Evolutionary conservation across 2,329 filamentous ascomycete species (phyloP).

Genomic region (Hysterium pulicare): DNA sequence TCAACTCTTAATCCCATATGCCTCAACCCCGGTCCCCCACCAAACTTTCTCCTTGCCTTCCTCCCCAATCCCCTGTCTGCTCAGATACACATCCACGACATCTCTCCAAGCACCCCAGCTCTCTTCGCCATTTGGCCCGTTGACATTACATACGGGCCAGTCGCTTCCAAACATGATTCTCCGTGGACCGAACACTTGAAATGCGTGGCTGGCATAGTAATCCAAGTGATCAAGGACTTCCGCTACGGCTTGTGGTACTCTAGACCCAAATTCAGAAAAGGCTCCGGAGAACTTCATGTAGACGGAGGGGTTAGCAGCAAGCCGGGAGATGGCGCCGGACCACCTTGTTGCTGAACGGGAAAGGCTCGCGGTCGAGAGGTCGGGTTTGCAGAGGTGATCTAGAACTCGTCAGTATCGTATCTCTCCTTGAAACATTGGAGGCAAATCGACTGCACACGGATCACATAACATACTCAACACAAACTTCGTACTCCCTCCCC

Average conservation of each 20-base stretch:
- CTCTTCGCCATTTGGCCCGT: constrained; percentile 51
- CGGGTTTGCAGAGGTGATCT: constrained; percentile 91
- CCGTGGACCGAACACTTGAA: constrained; percentile 67
- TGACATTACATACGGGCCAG: constrained; percentile 86
- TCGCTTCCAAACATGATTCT: constrained; percentile 89
- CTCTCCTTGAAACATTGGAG: neutral
- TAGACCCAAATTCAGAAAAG: constrained; percentile 71
- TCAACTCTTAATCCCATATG: constrained; percentile 51
- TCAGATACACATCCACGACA: constrained; percentile 65
- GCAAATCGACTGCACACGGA: constrained; percentile 1
- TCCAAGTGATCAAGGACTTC: constrained; percentile 62
- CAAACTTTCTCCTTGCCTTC: constrained; percentile 67
- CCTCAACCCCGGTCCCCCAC: constrained; percentile 67
- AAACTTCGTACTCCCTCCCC: constrained; percentile 61
- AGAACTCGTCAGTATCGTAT: constrained; percentile 12
- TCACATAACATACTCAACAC: constrained; percentile 61
- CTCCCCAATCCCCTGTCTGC: constrained; percentile 49
- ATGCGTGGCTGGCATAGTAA: constrained; percentile 69
- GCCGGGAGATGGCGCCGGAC: constrained; percentile 64
- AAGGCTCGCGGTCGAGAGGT: constrained; percentile 55
- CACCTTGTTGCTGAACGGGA: constrained; percentile 60
- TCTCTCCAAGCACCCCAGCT: constrained; percentile 75
- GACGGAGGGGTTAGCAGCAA: constrained; percentile 62
- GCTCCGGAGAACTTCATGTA: constrained; percentile 91
- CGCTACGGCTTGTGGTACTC: constrained; percentile 41